These are phyloP conservation scores for Acacia crassicarpa DNA, from an alignment of 306 rosid species.

Conservation along the genomic window DNA sequence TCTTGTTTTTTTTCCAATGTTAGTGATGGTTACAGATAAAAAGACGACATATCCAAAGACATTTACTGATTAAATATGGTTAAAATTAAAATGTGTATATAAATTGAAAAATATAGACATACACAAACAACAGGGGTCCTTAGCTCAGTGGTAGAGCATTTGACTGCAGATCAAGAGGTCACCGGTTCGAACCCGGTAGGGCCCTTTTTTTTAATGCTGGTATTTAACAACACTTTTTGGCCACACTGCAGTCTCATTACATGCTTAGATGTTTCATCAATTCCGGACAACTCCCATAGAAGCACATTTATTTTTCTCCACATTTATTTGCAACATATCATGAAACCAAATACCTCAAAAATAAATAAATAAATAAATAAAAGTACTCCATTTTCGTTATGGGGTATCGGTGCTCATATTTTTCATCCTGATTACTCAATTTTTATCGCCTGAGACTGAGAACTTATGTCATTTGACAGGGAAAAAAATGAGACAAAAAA, in stretches of 20 bases:
- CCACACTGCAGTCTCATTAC: neutral
- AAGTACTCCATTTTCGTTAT: too few species aligned
- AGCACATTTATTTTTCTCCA: neutral
- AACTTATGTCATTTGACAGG: neutral
- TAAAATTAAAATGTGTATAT: too few species aligned
- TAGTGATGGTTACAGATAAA: too few species aligned
- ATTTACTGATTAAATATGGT: too few species aligned
- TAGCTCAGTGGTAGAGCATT: conserved; percentile 14
- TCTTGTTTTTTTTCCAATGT: too few species aligned
- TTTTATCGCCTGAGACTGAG: neutral
- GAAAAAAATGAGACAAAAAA: neutral
- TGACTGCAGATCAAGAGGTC: conserved; percentile 23
- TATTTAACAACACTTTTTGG: neutral
- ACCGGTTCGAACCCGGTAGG: conserved; percentile 18
- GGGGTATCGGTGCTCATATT: neutral
- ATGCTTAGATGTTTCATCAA: neutral
- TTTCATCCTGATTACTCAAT: neutral
- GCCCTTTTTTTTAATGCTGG: neutral
- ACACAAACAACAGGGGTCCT: neutral
- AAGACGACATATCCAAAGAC: too few species aligned
- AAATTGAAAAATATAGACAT: too few species aligned
- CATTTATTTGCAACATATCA: neutral
- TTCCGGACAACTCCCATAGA: neutral
- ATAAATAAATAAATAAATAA: too few species aligned
- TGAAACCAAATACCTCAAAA: neutral